Percentiles rank a stretch among this genome's conserved stretches.
Conservation (phyloP, 192 early-diverging fungal genomes). For the Entomortierella lignicola region DNA sequence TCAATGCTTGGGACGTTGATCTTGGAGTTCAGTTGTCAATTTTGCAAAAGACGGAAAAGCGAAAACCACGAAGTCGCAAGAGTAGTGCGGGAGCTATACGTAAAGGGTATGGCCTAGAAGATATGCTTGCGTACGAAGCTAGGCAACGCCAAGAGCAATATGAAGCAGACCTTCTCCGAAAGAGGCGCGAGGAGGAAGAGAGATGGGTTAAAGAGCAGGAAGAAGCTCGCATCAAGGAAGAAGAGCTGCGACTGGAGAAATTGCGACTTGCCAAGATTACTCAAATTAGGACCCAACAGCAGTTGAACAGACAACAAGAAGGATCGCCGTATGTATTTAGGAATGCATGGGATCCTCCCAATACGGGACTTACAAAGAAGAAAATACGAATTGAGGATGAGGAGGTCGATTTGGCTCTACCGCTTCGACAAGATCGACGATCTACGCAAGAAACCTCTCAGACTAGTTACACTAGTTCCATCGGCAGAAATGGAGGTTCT, state of each 20-base stretch:
- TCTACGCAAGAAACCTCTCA: neutral
- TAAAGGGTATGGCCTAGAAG: conserved; percentile 49
- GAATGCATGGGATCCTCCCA: conserved; percentile 53
- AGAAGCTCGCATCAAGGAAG: conserved; percentile 46
- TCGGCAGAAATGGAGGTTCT: neutral
- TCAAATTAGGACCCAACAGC: conserved; percentile 4
- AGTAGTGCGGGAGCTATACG: conserved; percentile 47
- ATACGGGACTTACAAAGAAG: conserved; percentile 24
- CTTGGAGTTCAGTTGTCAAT: conserved; percentile 44
- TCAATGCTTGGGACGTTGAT: conserved; percentile 53
- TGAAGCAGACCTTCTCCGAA: conserved; percentile 31
- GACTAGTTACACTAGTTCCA: conserved; percentile 6
- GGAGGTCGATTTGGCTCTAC: conserved; percentile 41
- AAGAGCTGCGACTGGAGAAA: conserved; percentile 37
- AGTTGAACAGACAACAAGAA: conserved; percentile 19
- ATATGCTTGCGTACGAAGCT: conserved; percentile 47
- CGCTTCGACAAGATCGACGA: conserved; percentile 33
- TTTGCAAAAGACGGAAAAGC: conserved; percentile 44
- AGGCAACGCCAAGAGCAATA: conserved; percentile 38
- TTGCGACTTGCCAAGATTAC: conserved; percentile 22
- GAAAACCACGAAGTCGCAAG: conserved; percentile 45
- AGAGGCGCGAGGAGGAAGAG: conserved; percentile 42
- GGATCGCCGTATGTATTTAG: conserved; percentile 29
- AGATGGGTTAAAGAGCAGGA: conserved; percentile 47
- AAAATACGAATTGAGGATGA: conserved; percentile 52